These are phyloP conservation scores for Lyophyllum semitale DNA, from an alignment of 768 basidiomycete genomes.

Conservation along the genomic window DNA sequence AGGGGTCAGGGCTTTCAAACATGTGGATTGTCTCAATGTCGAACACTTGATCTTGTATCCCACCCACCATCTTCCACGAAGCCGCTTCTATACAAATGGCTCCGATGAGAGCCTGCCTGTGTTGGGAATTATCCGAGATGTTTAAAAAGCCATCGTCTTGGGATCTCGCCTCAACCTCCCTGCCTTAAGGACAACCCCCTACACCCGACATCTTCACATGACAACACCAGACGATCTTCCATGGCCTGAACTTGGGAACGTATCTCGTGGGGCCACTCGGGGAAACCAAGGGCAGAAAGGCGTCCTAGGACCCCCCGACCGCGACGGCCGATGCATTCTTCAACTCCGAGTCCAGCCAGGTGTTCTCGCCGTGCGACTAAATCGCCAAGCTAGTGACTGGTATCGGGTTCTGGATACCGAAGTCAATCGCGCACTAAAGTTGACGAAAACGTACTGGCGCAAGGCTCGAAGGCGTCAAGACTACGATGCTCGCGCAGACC, in stretches of 20 bases:
- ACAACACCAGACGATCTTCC: conserved; percentile 74
- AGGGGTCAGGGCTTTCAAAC: conserved; percentile 29
- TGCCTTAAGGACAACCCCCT: conserved; percentile 20
- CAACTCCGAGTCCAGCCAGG: conserved; percentile 84
- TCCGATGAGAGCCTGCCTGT: conserved; percentile 3
- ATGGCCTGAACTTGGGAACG: conserved; percentile 85
- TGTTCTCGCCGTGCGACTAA: conserved; percentile 74
- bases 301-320: conserved; percentile 68
- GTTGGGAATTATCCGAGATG: conserved; percentile 15
- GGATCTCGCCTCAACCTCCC: conserved; percentile 13
- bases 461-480: conserved; percentile 82
- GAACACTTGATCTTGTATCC: conserved; percentile 19
- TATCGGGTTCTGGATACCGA: conserved; percentile 77
- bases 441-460: conserved; percentile 86
- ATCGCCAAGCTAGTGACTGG: conserved; percentile 80
- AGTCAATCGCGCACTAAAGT: conserved; percentile 78
- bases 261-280: conserved; percentile 80
- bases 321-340: conserved; percentile 74
- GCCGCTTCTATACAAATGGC: background rate
- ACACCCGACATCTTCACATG: conserved; percentile 37
- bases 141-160: conserved; percentile 11
- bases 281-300: conserved; percentile 89
- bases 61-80: conserved; percentile 6
- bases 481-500: conserved; percentile 82
- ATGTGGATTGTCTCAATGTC: conserved; percentile 24